These are phyloP conservation scores for Phytophthora pistaciae DNA, from an alignment of 352 stramenopile species.

Conservation along the genomic window DNA sequence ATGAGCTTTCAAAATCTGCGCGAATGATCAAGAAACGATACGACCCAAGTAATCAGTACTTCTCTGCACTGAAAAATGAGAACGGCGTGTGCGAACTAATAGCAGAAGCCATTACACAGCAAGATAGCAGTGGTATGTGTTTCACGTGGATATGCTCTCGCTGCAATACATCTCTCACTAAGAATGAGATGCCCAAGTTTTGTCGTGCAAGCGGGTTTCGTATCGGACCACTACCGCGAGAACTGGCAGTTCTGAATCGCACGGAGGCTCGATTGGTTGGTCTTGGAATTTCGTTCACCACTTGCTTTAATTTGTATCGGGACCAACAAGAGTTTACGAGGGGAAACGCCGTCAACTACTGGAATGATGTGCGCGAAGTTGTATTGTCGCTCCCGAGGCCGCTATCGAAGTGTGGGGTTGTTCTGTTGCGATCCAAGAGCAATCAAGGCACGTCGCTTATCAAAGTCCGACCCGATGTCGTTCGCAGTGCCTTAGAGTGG, in stretches of 20 bases:
- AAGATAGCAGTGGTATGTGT: no score
- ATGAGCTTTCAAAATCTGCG: no score
- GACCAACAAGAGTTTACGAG: conserved; percentile 21
- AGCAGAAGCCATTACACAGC: no score
- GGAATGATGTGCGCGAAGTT: conserved; percentile 6
- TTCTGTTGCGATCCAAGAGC: neutral
- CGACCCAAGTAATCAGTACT: no score
- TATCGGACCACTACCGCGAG: neutral
- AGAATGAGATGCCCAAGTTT: conserved; percentile 13
- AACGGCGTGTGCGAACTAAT: no score
- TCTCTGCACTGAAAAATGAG: no score
- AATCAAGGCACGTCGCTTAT: neutral
- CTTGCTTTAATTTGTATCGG: conserved; percentile 10
- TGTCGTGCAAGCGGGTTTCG: conserved; percentile 15
- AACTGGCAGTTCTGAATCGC: conserved; percentile 15
- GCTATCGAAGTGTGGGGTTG: neutral
- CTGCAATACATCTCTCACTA: conserved; percentile 1
- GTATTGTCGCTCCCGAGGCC: neutral
- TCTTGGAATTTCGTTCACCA: conserved; percentile 17
- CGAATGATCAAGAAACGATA: no score
- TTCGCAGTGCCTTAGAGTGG: no score
- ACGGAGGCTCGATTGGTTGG: conserved; percentile 14
- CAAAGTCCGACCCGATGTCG: no score
- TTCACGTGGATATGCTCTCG: conserved; percentile 2
- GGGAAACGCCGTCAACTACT: conserved; percentile 22